A percentile compares a stretch with the other conserved stretches of the same genome.
Evolutionary conservation across 495 filamentous ascomycete species (phyloP).

Genomic region (Trichoderma gamsii): DNA sequence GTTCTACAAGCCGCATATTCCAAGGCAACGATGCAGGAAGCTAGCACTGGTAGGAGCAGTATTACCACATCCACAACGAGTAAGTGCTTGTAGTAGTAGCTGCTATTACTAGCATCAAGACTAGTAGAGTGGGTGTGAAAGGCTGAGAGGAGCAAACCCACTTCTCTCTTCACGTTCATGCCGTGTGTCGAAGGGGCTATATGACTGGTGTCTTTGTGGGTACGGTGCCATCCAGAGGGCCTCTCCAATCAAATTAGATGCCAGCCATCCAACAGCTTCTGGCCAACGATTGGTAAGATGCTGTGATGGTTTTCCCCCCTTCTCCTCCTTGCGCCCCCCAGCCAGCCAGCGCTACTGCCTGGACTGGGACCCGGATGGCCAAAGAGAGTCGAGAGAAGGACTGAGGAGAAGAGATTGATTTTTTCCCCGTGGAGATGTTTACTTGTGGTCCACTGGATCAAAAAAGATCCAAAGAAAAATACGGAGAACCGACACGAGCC

Average conservation of each 20-base stretch:
- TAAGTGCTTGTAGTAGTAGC: not conserved
- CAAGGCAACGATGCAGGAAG: constrained; percentile 8
- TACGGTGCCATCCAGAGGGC: not conserved
- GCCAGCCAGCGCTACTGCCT: not conserved
- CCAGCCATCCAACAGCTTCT: not conserved
- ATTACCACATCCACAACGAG: constrained; percentile 8
- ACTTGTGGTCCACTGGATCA: not conserved
- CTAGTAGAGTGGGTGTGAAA: not conserved
- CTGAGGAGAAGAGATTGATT: not conserved
- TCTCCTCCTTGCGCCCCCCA: not conserved
- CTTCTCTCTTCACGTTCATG: not conserved
- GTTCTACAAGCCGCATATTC: constrained; percentile 3
- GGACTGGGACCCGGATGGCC: constrained; percentile 10
- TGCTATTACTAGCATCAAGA: not conserved
- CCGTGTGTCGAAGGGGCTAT: constrained; percentile 7
- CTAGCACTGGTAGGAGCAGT: not conserved
- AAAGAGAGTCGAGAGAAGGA: not conserved
- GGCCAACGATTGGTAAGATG: not conserved
- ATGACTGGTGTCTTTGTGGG: not conserved
- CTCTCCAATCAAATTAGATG: not conserved
- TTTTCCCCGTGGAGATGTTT: not conserved
- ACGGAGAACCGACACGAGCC: not conserved
- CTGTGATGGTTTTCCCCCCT: not conserved
- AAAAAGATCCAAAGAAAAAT: not conserved
- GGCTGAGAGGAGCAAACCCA: not conserved